These are phyloP conservation scores for Calonectria hawksworthii DNA, from an alignment of 2,329 filamentous ascomycete species.

Conservation along the genomic window DNA sequence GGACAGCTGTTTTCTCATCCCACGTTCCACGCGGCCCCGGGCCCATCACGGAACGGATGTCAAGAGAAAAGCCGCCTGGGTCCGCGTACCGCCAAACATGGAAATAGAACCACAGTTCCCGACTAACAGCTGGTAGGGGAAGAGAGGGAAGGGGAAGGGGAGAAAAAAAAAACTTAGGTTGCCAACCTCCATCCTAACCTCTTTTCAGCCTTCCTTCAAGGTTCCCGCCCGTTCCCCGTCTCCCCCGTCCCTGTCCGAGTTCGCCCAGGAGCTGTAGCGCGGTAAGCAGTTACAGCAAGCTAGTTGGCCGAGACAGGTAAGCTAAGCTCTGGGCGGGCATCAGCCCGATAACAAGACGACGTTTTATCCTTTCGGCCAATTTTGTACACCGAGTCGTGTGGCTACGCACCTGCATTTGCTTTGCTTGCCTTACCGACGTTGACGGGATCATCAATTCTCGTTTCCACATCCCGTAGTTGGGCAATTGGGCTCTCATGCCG, in stretches of 20 bases:
- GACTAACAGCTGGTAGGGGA: background rate
- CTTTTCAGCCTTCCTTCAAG: conserved; percentile 27
- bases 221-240: conserved; percentile 20
- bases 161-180: conserved; percentile 5
- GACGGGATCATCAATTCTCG: background rate
- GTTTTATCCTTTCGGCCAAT: conserved; percentile 7
- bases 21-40: conserved; percentile 22
- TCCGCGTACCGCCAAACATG: conserved; percentile 10
- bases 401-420: background rate
- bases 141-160: background rate
- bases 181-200: conserved; percentile 19
- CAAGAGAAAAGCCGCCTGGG: background rate
- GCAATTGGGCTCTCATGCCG: background rate
- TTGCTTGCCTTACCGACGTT: conserved; percentile 14
- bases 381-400: conserved; percentile 1
- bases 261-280: conserved; percentile 27
- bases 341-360: conserved; percentile 19
- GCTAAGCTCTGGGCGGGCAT: conserved; percentile 12
- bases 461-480: background rate
- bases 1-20: conserved; percentile 17
- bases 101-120: conserved; percentile 1
- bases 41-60: background rate
- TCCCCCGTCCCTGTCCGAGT: conserved; percentile 27
- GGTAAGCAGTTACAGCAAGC: conserved; percentile 14
- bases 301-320: conserved; percentile 20